A percentile compares a stretch with the other conserved stretches of the same genome.
These are phyloP conservation scores for Geranium brycei DNA, from an alignment of 345 rosid species.

Conservation along the genomic window DNA sequence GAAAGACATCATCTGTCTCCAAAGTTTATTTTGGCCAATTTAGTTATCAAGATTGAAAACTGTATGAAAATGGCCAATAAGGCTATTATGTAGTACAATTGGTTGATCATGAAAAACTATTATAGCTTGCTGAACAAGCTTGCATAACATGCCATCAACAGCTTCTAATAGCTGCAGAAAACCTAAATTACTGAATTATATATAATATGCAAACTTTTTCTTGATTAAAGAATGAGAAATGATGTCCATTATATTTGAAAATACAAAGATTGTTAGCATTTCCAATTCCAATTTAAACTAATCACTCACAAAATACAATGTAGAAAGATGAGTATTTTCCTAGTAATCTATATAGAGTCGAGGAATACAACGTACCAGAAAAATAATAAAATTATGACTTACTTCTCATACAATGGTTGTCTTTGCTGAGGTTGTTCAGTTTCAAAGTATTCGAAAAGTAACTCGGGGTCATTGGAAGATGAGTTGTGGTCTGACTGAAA, in stretches of 20 bases:
- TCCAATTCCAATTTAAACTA: not conserved
- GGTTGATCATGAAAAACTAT: not conserved
- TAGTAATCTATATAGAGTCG: too few species aligned
- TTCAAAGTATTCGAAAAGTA: constrained; percentile 48
- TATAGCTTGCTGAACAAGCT: not conserved
- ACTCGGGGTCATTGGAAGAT: constrained; percentile 19
- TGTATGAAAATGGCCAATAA: too few species aligned
- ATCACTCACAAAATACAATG: not conserved
- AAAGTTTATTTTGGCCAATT: too few species aligned
- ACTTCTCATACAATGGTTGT: constrained; percentile 42
- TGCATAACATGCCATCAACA: not conserved
- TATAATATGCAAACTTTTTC: not conserved
- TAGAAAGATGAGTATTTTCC: not conserved
- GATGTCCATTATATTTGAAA: not conserved
- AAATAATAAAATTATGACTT: constrained; percentile 9
- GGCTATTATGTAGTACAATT: not conserved
- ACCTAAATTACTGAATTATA: not conserved
- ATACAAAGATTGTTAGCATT: not conserved
- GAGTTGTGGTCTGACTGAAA: constrained; percentile 12
- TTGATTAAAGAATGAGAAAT: not conserved
- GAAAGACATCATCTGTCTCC: too few species aligned
- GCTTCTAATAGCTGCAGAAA: not conserved
- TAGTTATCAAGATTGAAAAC: too few species aligned
- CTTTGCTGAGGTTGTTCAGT: constrained; percentile 42
- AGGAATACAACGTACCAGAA: too few species aligned